These are phyloP conservation scores for Plantago elongata DNA, from an alignment of 257 asterid species.

Conservation along the genomic window DNA sequence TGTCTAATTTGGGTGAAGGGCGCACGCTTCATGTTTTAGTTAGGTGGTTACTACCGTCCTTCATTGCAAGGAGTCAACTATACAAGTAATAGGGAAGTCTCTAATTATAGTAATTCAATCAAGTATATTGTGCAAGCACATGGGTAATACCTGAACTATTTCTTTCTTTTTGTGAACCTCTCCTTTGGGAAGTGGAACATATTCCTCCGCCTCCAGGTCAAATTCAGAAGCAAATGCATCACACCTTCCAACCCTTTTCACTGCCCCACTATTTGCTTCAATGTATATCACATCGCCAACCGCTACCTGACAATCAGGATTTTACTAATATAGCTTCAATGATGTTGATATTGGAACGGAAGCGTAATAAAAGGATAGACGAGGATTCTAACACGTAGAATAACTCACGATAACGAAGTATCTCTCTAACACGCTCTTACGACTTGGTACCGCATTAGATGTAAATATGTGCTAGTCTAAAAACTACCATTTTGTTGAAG, in stretches of 20 bases:
- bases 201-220: slow-evolving; percentile 98
- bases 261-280: slow-evolving; percentile 95
- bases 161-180: slow-evolving; percentile 98
- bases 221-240: slow-evolving; percentile 98
- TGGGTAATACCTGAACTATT: slow-evolving; percentile 72
- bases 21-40: no score
- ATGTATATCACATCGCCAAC: slow-evolving; percentile 97
- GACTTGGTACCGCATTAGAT: no score
- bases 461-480: slow-evolving; percentile 1
- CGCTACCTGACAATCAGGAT: slow-evolving; percentile 60
- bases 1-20: no score
- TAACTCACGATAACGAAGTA: no score
- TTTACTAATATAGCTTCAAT: slow-evolving; percentile 18
- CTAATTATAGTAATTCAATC: neutral
- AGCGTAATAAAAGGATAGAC: no score
- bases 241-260: slow-evolving; percentile 96
- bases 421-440: no score
- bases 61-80: neutral
- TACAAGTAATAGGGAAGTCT: neutral
- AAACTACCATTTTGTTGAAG: neutral
- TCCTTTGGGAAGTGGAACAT: slow-evolving; percentile 97
- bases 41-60: neutral
- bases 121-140: neutral
- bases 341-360: no score
- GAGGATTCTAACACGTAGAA: no score